Base-by-base conservation (phyloP, 441 rosid species). In the Corymbia calophylla region DNA sequence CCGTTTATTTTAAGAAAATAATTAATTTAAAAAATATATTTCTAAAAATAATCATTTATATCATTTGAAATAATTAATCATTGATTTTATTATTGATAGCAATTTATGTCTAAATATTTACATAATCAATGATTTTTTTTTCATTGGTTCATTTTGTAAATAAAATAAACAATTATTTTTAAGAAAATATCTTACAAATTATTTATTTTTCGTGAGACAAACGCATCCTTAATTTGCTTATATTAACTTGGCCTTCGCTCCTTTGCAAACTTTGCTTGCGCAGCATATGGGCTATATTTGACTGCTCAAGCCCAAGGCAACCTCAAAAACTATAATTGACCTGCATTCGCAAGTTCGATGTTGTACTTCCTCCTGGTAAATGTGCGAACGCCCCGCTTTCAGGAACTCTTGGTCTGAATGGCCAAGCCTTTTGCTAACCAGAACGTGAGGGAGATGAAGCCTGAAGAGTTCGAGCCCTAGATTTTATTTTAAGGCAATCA, bases 1-100 rank as follows among this genome's bases (percentile, higher is more conserved):
- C 39, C 2, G 5, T 31, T 66, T 8, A 16, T 16, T 31, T 7
- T 1, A 11, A 16, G 7, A 2, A 64, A 64, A 66, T 66, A 16
- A 66, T 15, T 66, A n/a, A 66, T 66, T 2, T 66, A 0, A 31
- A 7, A 64, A 0, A 15, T 2, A 64, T 15, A 1, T 15, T 66
- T 8, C 8, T 31, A 7, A 31, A 64, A n/a, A 8, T n/a, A 66
- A 66, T 7, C 3, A 0, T n/a, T 66, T 66, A 31, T 16, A 31
- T 16, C 11, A 0, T 31, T 66, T 66, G 1, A 66, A 31, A 66
- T 0, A n/a, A 64, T 64, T 64, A 64, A 16, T 10, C 32, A 31
- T 1, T 1, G 0, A 66, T 66, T n/a, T 66, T 5, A n/a, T 66
- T 31, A 66, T 66, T 9, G 6, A 66, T 5, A 16, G 9, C 0